These are phyloP conservation scores for Rhizopogon rudus DNA, from an alignment of 768 basidiomycete genomes.

Conservation along the genomic window DNA sequence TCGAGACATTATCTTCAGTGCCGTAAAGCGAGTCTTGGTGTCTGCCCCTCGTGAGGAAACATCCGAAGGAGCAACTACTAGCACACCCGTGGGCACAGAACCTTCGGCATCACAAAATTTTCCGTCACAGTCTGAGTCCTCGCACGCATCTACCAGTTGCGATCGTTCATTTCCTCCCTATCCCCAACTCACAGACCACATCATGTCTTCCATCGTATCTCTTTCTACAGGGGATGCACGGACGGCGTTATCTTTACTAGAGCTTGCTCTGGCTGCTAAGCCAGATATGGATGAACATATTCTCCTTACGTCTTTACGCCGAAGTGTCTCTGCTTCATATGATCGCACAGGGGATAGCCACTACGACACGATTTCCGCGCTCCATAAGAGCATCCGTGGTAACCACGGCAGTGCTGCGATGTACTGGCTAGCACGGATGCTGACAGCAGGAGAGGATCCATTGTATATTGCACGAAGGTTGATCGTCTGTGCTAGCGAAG, in stretches of 20 bases:
- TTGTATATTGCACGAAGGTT: conserved; percentile 69
- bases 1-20: conserved; percentile 50
- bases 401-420: conserved; percentile 72
- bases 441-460: conserved; percentile 77
- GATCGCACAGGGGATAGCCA: conserved; percentile 72
- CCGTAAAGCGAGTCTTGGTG: conserved; percentile 33
- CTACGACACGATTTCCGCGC: conserved; percentile 80
- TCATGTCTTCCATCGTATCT: conserved; percentile 46
- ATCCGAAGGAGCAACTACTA: neutral
- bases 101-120: conserved; percentile 12
- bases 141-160: conserved; percentile 13
- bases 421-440: conserved; percentile 88
- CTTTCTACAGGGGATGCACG: conserved; percentile 69
- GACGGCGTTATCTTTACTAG: conserved; percentile 72
- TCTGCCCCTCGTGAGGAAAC: neutral
- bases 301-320: conserved; percentile 53
- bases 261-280: conserved; percentile 53
- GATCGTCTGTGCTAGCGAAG: conserved; percentile 81
- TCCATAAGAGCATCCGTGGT: conserved; percentile 82
- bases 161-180: conserved; percentile 15
- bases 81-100: conserved; percentile 3
- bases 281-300: conserved; percentile 36
- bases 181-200: conserved; percentile 40
- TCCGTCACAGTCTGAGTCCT: conserved; percentile 11
- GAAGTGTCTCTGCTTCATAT: conserved; percentile 62